These are phyloP conservation scores for Astrothelium subdiscretum DNA, from an alignment of 495 filamentous ascomycete genomes.

Conservation along the genomic window DNA sequence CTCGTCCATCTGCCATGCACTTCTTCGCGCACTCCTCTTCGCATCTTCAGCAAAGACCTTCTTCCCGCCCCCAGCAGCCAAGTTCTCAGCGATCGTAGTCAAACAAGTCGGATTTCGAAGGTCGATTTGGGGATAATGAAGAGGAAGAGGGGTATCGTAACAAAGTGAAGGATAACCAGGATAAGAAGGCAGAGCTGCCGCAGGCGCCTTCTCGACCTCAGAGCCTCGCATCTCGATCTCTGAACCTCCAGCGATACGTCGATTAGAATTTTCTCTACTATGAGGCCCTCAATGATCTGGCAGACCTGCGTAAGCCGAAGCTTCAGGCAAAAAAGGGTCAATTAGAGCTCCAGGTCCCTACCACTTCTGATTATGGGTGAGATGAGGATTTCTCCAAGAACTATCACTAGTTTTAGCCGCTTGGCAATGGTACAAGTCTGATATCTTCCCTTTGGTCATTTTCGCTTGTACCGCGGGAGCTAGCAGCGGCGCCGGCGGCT, in stretches of 20 bases:
- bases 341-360: no score
- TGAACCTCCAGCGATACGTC: neutral
- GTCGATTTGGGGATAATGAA: neutral
- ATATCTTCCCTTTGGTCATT: neutral
- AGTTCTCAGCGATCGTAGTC: neutral
- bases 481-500: no score
- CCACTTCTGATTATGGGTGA: no score
- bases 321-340: no score
- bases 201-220: neutral
- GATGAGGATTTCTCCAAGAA: no score
- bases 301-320: no score
- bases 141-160: neutral
- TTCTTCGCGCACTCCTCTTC: no score
- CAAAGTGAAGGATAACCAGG: neutral
- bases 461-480: neutral
- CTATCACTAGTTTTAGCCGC: neutral
- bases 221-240: neutral
- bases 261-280: no score
- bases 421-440: neutral
- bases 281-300: no score
- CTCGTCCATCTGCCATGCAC: neutral
- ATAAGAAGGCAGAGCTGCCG: neutral
- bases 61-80: neutral
- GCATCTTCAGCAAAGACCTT: no score
- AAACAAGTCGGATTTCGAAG: neutral